These are phyloP conservation scores for Drechslera avenae DNA, from an alignment of 2,329 filamentous ascomycete genomes.

Conservation along the genomic window DNA sequence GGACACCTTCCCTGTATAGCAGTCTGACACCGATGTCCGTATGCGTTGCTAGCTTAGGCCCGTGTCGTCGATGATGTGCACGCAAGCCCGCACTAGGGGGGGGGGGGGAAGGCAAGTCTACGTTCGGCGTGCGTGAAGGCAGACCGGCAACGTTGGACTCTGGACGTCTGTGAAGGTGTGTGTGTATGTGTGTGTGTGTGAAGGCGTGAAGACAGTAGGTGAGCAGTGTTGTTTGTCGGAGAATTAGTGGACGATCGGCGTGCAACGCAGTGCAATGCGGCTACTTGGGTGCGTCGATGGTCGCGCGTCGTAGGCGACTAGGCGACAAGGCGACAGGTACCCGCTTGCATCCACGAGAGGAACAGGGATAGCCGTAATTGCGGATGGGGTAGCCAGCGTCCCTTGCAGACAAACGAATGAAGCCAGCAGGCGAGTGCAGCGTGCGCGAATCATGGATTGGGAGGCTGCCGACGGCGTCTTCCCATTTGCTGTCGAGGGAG, in stretches of 20 bases:
- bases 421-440: constrained; percentile 3
- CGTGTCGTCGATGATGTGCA: neutral
- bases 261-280: neutral
- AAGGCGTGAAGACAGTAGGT: too few relatives aligned
- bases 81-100: neutral
- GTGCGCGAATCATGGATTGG: constrained; percentile 11
- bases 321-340: constrained; percentile 13
- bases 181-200: too few relatives aligned
- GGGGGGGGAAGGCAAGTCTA: too few relatives aligned
- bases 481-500: constrained; percentile 18
- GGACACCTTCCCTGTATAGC: constrained; percentile 1
- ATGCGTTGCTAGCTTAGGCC: neutral
- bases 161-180: too few relatives aligned
- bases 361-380: constrained; percentile 13
- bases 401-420: constrained; percentile 22
- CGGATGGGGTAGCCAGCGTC: constrained; percentile 8
- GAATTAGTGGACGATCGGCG: neutral
- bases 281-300: neutral
- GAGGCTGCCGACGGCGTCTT: constrained; percentile 6
- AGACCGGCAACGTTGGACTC: neutral
- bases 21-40: neutral
- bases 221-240: constrained; percentile 1
- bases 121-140: neutral
- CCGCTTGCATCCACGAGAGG: constrained; percentile 1
- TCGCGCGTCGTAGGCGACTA: neutral